Conservation (phyloP, 148 eudicot species). For the Rhododendron ferrugineum region DNA sequence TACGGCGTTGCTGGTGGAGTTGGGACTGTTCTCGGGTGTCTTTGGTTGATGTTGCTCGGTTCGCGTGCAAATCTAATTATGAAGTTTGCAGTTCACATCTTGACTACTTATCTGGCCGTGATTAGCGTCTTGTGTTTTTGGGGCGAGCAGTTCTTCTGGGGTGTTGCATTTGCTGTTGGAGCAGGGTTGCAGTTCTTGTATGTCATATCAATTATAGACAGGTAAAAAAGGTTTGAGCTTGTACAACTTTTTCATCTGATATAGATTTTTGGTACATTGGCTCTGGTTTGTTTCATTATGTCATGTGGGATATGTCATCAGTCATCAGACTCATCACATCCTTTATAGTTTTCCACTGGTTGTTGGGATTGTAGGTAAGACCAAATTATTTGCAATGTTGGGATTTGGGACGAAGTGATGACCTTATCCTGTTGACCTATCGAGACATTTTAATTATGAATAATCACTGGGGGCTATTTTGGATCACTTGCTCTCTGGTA, state of each 20-base stretch:
- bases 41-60: slow-evolving; percentile 81
- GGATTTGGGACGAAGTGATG: not conserved
- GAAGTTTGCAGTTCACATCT: slow-evolving; percentile 78
- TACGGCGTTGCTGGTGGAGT: slow-evolving; percentile 90
- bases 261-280: not conserved
- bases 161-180: slow-evolving; percentile 77
- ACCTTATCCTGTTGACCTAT: not conserved
- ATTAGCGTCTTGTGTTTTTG: slow-evolving; percentile 89
- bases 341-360: not conserved
- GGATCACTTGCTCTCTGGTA: not conserved
- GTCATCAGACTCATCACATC: not conserved
- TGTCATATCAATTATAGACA: slow-evolving; percentile 81
- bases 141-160: slow-evolving; percentile 78
- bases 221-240: slow-evolving; percentile 35
- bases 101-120: slow-evolving; percentile 94
- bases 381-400: not conserved
- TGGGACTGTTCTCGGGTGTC: slow-evolving; percentile 78
- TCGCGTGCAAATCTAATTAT: slow-evolving; percentile 77
- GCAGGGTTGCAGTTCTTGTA: slow-evolving; percentile 87
- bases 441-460: not conserved
- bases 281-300: not conserved
- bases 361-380: not conserved
- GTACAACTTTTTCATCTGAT: not conserved
- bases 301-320: not conserved
- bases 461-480: not conserved